Evolutionary conservation across 140 eudicot species (phyloP), one percentile per base, ranked within the genome.

Genomic region (Anethum foeniculum): DNA sequence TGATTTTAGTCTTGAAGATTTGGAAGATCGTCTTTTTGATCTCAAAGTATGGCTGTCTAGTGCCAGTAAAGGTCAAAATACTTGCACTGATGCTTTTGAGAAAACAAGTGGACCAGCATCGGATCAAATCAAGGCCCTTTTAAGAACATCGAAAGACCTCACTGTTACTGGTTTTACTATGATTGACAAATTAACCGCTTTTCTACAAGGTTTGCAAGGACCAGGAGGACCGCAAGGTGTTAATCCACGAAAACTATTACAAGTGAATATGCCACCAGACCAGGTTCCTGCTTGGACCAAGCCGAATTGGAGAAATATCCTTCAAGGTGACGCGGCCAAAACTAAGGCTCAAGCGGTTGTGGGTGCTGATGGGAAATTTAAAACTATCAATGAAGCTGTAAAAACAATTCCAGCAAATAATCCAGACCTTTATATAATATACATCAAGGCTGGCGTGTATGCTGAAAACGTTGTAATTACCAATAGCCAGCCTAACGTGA

Each of bases 401-500:
- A 30, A 28, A 2, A 44, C 75, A 0, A 89, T 86, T 9, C 97
- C 97, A 0, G 4, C 54, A 39, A 48, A 60, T 8, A 83, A 80
- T 44, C 11, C 69, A 3, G 67, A 78, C n/a, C 81, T 89, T 0
- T 93, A 82, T 75, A 52, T 91, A 7, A 91, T 93, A 72, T 78
- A 83, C 21, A 80, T 93, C n/a, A 91, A 93, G 93, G 90, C 88
- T 0, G 98, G 98, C n/a, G 78, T 81, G 21, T 93, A 93, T 64
- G 41, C 71, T 0, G 98, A 93, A 82, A 48, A 88, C 76, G 93
- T 91, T 34, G 52, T 30, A 1, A 75, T 93, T 47, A 77, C 82
- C 2, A 78, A 81, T 77, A 48, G 60, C 12, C 71, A 73, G 82
- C 51, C 64, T 44, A 84, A 86, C 25, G 90, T 93, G 7, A 79